phyloP scores from a whole-genome alignment of 805 yeast species.

The Starmerella stigmatis region DNA sequence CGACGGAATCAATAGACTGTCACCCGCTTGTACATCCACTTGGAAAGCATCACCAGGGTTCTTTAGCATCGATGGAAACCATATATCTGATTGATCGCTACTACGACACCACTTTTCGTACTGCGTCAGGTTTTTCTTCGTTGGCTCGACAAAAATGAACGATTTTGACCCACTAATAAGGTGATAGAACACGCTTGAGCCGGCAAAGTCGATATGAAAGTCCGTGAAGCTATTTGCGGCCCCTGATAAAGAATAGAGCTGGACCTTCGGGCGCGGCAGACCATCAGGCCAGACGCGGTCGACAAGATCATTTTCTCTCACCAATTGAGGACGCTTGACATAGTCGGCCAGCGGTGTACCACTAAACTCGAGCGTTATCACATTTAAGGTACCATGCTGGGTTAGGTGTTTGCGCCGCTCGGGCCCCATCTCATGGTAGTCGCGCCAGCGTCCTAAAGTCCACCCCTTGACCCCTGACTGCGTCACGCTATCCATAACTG shows the following conservation, averaged over 20 bases:
- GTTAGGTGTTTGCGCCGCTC: slow-evolving; percentile 41
- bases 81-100: slow-evolving; percentile 48
- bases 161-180: slow-evolving; percentile 64
- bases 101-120: slow-evolving; percentile 67
- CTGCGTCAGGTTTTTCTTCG: slow-evolving; percentile 45
- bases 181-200: slow-evolving; percentile 83
- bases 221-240: slow-evolving; percentile 74
- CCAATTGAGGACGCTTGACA: slow-evolving; percentile 57
- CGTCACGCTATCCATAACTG: slow-evolving; percentile 82
- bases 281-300: slow-evolving; percentile 49
- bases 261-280: slow-evolving; percentile 32
- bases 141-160: slow-evolving; percentile 73
- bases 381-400: slow-evolving; percentile 46
- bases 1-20: slow-evolving; percentile 71
- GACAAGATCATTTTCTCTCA: slow-evolving; percentile 56
- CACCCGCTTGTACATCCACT: slow-evolving; percentile 50
- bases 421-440: slow-evolving; percentile 45
- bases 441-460: slow-evolving; percentile 63
- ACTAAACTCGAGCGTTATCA: slow-evolving; percentile 70
- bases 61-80: slow-evolving; percentile 48
- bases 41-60: slow-evolving; percentile 39
- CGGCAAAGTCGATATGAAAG: slow-evolving; percentile 86
- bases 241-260: slow-evolving; percentile 77
- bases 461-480: slow-evolving; percentile 54
- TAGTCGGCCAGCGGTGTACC: slow-evolving; percentile 40